Conservation (phyloP, 345 rosid species). For the Citrus australasica region DNA sequence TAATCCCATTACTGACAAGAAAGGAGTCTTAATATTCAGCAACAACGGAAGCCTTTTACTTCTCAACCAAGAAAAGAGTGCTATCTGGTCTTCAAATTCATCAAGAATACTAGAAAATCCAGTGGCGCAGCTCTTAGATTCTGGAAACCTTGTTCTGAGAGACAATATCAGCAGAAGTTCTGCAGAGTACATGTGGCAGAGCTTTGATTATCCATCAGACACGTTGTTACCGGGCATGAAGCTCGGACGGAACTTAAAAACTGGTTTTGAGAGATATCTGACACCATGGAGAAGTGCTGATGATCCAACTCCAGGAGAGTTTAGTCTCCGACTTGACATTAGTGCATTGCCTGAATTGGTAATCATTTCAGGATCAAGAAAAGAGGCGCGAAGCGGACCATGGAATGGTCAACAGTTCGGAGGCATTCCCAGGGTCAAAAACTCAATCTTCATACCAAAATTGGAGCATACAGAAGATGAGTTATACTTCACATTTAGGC, state of each 20-base stretch:
- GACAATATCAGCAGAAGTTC: conserved; percentile 2
- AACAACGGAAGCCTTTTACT: conserved; percentile 30
- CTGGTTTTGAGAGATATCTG: conserved; percentile 16
- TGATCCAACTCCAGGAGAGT: conserved; percentile 26
- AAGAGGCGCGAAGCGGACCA: conserved; percentile 24
- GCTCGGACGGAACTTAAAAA: conserved; percentile 25
- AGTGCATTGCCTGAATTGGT: conserved; percentile 23
- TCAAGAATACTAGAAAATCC: conserved; percentile 19
- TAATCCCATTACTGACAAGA: conserved; percentile 19
- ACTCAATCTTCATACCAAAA: conserved; percentile 11
- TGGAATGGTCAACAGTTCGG: conserved; percentile 36
- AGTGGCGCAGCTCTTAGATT: conserved; percentile 29
- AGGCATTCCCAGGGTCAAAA: conserved; percentile 28
- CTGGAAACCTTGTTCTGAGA: conserved; percentile 46
- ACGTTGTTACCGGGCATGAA: conserved; percentile 45
- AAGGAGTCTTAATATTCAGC: conserved; percentile 26
- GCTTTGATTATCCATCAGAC: conserved; percentile 38
- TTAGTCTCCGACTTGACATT: conserved; percentile 16
- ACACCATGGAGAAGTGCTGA: conserved; percentile 26
- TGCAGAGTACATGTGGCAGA: conserved; percentile 32
- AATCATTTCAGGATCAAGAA: not conserved
- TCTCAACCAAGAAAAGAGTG: conserved; percentile 3
- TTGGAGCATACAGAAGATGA: conserved; percentile 13
- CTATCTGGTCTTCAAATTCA: conserved; percentile 36
- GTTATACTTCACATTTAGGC: conserved; percentile 19